These are phyloP conservation scores for Yamadazyma taylorii DNA, from an alignment of 1,139 yeast species.

Conservation along the genomic window DNA sequence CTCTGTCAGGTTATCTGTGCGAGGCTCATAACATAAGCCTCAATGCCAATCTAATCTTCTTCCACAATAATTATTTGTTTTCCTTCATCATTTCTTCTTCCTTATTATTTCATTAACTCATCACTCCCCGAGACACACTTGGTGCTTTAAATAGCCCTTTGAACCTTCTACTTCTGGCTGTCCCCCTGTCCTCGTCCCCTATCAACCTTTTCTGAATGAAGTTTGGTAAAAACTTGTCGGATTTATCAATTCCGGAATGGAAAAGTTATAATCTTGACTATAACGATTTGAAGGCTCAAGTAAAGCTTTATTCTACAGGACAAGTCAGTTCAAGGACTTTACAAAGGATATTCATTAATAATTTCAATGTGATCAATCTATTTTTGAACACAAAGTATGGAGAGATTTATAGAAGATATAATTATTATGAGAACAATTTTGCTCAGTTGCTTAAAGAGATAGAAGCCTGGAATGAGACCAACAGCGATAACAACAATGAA, in stretches of 20 bases:
- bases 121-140: too few relatives aligned
- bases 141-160: too few relatives aligned
- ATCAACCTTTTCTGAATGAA: constrained; percentile 68
- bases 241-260: constrained; percentile 88
- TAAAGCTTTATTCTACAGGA: constrained; percentile 28
- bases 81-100: too few relatives aligned
- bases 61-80: too few relatives aligned
- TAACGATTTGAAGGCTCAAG: constrained; percentile 66
- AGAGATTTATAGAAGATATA: constrained; percentile 45
- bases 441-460: constrained; percentile 8
- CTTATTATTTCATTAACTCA: too few relatives aligned
- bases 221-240: constrained; percentile 75
- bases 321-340: constrained; percentile 21
- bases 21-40: too few relatives aligned
- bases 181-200: too few relatives aligned
- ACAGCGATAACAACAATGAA: too few relatives aligned
- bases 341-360: constrained; percentile 38
- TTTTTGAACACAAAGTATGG: constrained; percentile 69
- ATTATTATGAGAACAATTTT: constrained; percentile 21
- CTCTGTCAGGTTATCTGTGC: too few relatives aligned
- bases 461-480: neutral
- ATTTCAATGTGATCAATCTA: constrained; percentile 54
- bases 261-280: constrained; percentile 79
- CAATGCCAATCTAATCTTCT: too few relatives aligned
- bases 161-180: too few relatives aligned